Base-by-base conservation (phyloP, 768 basidiomycete genomes). In the Lyophyllum decastes region DNA sequence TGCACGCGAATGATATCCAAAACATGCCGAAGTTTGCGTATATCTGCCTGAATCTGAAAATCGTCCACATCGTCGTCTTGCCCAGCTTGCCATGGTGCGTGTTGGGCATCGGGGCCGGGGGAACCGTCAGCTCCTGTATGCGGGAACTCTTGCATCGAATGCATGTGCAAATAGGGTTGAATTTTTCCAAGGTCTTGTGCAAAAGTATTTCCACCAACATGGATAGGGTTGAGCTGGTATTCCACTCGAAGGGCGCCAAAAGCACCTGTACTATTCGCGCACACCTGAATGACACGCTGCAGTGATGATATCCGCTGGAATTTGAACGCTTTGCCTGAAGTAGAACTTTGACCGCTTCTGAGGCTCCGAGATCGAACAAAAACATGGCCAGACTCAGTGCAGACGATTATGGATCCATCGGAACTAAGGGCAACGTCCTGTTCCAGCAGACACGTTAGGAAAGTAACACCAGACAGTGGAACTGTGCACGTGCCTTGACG, bases 341-440 rank as follows among this genome's bases (percentile, higher is more conserved):
- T 58, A 8, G 62, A 46, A 22, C 64, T 64, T 30, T 71, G 67
- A 10, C 69, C 68, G 60, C 58, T 62, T 58, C 72, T 76, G 6
- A 70, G 59, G 57, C 75, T 84, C 25, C 93, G 83, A 19, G 86
- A 80, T 22, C 95, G 89, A 22, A 95, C 81, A 67, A 90, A 98
- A 30, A 96, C 95, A 64, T 98, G 95, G 0, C 96, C 96, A 4
- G 96, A 95, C 60, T 90, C 86, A 1, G 96, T 98, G 73, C 93
- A 97, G 46, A 98, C 82, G 67, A 97, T 88, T 66, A 97, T 83
- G 16, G 89, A 84, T 4, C 95, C 93, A 61, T 97, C 94, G 1
- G 86, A 77, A 19, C 94, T 93, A 14, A 98, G 78, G 0, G 94
- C 94, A 9, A 96, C 90, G 64, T 98, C 96, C 87, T 90, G 63